phyloP scores from a whole-genome alignment of 495 filamentous ascomycete species.

The Aspergillus heteromorphus region DNA sequence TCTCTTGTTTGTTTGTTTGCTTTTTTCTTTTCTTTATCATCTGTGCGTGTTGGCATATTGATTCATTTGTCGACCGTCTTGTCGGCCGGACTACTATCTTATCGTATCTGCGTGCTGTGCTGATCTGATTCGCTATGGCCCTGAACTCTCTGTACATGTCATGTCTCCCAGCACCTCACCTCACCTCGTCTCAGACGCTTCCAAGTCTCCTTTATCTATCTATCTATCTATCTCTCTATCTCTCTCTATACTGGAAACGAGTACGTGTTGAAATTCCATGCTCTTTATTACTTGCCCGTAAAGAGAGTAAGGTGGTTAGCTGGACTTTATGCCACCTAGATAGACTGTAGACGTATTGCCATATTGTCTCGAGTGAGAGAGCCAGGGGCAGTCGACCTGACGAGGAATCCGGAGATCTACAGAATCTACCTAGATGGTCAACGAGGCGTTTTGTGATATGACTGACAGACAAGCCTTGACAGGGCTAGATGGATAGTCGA shows the following conservation, averaged over 20 bases:
- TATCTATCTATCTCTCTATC: background rate
- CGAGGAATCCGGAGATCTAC: no score
- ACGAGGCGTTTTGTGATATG: no score
- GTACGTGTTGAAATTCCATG: background rate
- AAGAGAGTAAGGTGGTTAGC: no score
- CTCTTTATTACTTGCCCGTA: no score
- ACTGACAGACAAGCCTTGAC: no score
- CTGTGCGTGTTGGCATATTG: background rate
- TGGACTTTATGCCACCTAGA: no score
- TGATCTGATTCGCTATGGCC: background rate
- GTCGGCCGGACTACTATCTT: no score
- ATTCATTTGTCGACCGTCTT: background rate
- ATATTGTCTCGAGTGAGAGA: no score
- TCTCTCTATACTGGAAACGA: background rate
- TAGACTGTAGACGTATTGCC: no score
- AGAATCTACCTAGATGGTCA: no score
- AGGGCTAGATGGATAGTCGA: background rate
- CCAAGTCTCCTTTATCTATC: background rate
- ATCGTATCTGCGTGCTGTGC: background rate
- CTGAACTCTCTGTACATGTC: background rate
- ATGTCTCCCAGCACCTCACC: background rate
- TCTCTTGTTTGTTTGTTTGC: conserved; percentile 6
- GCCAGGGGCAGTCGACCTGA: no score
- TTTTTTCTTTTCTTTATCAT: no score
- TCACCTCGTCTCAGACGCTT: background rate